A percentile compares a stretch with the other conserved stretches of the same genome.
phyloP scores from a whole-genome alignment of 495 filamentous ascomycete species.

The Daldinia vernicosa region DNA sequence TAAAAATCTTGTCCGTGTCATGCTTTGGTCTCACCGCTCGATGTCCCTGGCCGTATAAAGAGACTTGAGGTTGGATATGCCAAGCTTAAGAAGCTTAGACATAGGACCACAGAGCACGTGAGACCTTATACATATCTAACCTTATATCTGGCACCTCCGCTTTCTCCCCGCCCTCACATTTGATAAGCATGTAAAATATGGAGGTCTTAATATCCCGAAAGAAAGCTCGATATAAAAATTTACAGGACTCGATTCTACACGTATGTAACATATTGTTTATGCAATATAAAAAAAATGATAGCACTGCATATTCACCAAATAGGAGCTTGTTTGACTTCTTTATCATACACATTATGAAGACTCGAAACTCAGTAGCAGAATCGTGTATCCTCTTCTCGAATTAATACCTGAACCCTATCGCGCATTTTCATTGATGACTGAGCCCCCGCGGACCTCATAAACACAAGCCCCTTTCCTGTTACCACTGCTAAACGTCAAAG shows the following conservation, averaged over 20 bases:
- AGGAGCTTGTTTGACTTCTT: background rate
- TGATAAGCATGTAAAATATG: too few relatives aligned
- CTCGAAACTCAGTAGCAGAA: background rate
- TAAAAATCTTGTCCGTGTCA: background rate
- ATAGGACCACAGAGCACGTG: background rate
- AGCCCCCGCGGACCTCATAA: background rate
- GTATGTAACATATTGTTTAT: background rate
- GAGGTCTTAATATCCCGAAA: background rate
- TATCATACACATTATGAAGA: background rate
- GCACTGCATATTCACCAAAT: background rate
- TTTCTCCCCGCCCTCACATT: background rate
- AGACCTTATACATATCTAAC: too few relatives aligned
- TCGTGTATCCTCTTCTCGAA: conserved; percentile 16
- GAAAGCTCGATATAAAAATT: background rate
- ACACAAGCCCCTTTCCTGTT: conserved; percentile 15
- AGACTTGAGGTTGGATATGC: background rate
- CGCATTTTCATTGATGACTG: conserved; percentile 17
- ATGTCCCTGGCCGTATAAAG: background rate
- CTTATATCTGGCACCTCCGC: background rate
- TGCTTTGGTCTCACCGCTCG: background rate
- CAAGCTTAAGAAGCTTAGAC: background rate
- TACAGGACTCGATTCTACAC: background rate
- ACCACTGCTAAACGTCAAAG: conserved; percentile 14
- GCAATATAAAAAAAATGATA: background rate
- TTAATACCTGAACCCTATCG: conserved; percentile 30